Evolutionary conservation across 73 alveolate genomes (phyloP).

Genomic region (Uronychia setigera): DNA sequence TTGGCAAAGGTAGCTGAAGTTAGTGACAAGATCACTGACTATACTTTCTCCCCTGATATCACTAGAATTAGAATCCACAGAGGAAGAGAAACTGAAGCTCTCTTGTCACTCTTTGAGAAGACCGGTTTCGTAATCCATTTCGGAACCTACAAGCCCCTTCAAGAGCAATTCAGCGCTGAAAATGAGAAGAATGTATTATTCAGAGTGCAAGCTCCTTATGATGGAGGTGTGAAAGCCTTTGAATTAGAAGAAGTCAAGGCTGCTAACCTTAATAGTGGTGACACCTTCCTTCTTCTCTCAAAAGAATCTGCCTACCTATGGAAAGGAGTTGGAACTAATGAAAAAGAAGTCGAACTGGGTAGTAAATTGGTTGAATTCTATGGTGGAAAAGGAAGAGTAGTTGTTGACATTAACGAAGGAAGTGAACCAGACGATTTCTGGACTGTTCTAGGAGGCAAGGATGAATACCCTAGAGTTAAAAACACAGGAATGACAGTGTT

Average conservation of each 20-base stretch:
- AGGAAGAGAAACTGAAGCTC: conserved; percentile 50
- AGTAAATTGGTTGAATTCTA: neutral
- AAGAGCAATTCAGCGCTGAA: conserved; percentile 1
- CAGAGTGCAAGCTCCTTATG: conserved; percentile 53
- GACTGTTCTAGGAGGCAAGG: conserved; percentile 48
- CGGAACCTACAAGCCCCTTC: conserved; percentile 31
- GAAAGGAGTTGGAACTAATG: conserved; percentile 57
- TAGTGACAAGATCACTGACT: conserved; percentile 31
- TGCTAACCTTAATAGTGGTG: conserved; percentile 41
- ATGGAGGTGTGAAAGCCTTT: conserved; percentile 41
- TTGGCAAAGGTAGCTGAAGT: conserved; percentile 6
- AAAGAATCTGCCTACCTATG: conserved; percentile 36
- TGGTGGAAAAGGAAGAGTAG: conserved; percentile 7
- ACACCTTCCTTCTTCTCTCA: conserved; percentile 43
- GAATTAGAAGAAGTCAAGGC: conserved; percentile 16
- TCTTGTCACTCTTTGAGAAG: conserved; percentile 27
- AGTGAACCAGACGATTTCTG: conserved; percentile 59
- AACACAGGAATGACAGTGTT: conserved; percentile 37
- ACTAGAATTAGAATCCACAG: conserved; percentile 47
- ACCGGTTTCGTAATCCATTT: conserved; percentile 43
- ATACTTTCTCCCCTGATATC: conserved; percentile 26
- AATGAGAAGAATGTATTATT: conserved; percentile 29
- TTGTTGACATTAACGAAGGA: conserved; percentile 33
- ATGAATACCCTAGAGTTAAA: conserved; percentile 15
- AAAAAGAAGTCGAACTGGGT: conserved; percentile 34